These are phyloP conservation scores for Neoboletus magnificus DNA, from an alignment of 768 basidiomycete species.

Conservation along the genomic window DNA sequence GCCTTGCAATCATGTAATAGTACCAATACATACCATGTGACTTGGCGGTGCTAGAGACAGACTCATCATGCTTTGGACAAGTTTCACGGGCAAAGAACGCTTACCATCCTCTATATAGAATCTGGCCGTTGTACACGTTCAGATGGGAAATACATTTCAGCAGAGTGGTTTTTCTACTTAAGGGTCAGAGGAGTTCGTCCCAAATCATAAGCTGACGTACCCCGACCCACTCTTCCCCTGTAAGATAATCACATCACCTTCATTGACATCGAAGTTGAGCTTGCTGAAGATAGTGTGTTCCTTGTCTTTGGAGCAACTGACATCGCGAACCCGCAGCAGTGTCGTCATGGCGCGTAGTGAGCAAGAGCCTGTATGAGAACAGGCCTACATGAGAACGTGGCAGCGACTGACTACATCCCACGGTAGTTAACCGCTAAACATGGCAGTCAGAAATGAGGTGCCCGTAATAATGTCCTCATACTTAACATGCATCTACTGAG, in stretches of 20 bases:
- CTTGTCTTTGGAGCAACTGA: constrained; percentile 47
- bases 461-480: constrained; percentile 18
- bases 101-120: constrained; percentile 66
- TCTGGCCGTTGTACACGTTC: constrained; percentile 62
- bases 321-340: constrained; percentile 51
- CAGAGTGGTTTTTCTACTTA: constrained; percentile 61
- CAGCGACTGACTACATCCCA: constrained; percentile 10
- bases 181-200: constrained; percentile 1
- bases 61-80: neutral
- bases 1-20: neutral
- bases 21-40: constrained; percentile 40
- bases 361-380: neutral
- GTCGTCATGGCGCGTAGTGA: constrained; percentile 8
- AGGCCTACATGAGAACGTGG: too few relatives aligned
- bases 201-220: constrained; percentile 28
- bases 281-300: constrained; percentile 55
- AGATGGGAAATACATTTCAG: constrained; percentile 84
- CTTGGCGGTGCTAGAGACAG: constrained; percentile 43
- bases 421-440: constrained; percentile 7
- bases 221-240: constrained; percentile 80
- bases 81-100: constrained; percentile 14
- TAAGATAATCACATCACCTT: constrained; percentile 75
- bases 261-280: constrained; percentile 57
- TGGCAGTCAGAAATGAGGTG: constrained; percentile 10
- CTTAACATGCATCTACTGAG: constrained; percentile 27